Evolutionary conservation across 139 green algal species (phyloP).

Genomic region (Tetraselmis striata): DNA sequence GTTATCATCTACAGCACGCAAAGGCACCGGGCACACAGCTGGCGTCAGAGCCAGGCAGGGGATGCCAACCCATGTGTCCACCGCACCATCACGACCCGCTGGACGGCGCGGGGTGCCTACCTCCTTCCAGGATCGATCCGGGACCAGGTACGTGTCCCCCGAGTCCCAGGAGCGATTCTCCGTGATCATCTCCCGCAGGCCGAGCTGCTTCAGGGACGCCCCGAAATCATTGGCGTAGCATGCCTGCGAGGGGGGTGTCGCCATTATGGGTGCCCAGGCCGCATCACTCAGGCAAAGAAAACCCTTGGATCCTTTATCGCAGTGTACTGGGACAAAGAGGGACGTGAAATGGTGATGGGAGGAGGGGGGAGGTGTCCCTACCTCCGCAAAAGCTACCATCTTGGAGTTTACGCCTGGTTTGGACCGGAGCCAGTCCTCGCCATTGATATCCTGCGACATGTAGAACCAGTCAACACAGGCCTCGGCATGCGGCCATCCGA

Average conservation of each 20-base stretch:
- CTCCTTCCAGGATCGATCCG: conserved; percentile 48
- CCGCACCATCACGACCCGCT: no score
- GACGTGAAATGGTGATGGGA: no score
- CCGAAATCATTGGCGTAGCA: conserved; percentile 86
- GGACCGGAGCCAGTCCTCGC: not conserved
- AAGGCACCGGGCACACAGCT: not conserved
- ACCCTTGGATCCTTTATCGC: no score
- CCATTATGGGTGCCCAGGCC: no score
- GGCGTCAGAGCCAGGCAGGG: not conserved
- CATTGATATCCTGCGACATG: not conserved
- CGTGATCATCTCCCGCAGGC: conserved; percentile 63
- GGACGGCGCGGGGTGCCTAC: no score
- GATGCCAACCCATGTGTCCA: not conserved
- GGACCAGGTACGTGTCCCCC: conserved; percentile 72
- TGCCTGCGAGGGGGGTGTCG: conserved; percentile 33
- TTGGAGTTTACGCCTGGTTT: not conserved
- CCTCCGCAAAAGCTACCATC: not conserved
- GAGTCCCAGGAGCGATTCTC: conserved; percentile 58
- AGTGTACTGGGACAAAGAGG: no score
- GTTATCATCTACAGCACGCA: not conserved
- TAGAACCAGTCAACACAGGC: no score
- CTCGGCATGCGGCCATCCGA: no score
- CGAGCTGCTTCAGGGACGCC: conserved; percentile 53
- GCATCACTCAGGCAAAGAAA: no score
- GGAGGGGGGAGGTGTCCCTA: not conserved